Conservation (phyloP, 768 basidiomycete species). For the Amanita muscaria region DNA sequence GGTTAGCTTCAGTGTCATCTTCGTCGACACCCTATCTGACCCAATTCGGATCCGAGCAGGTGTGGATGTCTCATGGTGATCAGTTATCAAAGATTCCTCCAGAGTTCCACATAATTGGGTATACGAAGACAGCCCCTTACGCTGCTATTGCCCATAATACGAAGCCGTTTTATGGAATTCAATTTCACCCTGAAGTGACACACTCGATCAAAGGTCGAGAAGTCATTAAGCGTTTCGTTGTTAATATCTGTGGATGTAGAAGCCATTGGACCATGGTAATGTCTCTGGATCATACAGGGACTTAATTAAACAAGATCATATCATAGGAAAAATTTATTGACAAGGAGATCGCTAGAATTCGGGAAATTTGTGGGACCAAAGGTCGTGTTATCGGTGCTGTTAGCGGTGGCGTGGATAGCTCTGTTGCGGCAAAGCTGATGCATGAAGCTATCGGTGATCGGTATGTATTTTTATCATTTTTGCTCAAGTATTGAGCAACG, state of each 20-base stretch:
- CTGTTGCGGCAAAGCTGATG: slow-evolving; percentile 98
- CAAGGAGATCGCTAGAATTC: slow-evolving; percentile 90
- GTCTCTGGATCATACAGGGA: slow-evolving; percentile 7
- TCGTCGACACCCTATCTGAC: slow-evolving; percentile 5
- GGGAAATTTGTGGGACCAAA: slow-evolving; percentile 86
- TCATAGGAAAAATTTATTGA: slow-evolving; percentile 91
- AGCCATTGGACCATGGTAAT: slow-evolving; percentile 90
- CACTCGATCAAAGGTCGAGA: slow-evolving; percentile 87
- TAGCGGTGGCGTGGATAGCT: slow-evolving; percentile 95
- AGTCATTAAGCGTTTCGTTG: slow-evolving; percentile 78
- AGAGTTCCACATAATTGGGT: slow-evolving; percentile 82
- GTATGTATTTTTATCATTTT: slow-evolving; percentile 29
- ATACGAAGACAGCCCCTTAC: slow-evolving; percentile 80
- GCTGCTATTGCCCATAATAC: slow-evolving; percentile 89
- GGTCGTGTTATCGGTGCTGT: slow-evolving; percentile 98
- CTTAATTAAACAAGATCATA: slow-evolving; percentile 7
- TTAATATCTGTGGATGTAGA: slow-evolving; percentile 75
- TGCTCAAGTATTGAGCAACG: slow-evolving; percentile 3
- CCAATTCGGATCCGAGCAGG: slow-evolving; percentile 37
- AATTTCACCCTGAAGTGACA: slow-evolving; percentile 98
- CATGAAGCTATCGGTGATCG: slow-evolving; percentile 98
- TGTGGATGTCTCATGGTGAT: slow-evolving; percentile 99
- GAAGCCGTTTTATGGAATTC: slow-evolving; percentile 90
- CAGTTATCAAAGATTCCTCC: slow-evolving; percentile 76
- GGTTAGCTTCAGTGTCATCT: slow-evolving; percentile 32